Percentiles rank a stretch among this genome's conserved stretches.
Conservation (phyloP, 169 alveolate species). For the Eimeria falciformis region DNA sequence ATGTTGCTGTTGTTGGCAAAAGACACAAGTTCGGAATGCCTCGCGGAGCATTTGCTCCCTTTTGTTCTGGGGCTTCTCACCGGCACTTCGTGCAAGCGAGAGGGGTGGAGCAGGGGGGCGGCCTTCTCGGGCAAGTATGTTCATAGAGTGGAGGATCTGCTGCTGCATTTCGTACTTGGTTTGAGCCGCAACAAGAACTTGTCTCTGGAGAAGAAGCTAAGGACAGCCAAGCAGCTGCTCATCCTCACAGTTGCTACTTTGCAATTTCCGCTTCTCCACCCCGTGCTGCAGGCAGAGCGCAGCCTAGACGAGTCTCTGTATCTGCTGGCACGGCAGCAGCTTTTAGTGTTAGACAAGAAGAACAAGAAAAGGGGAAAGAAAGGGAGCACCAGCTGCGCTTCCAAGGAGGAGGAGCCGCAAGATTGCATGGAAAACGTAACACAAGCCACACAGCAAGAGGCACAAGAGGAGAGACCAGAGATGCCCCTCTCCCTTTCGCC, state of each 20-base stretch:
- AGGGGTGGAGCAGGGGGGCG: conserved; percentile 32
- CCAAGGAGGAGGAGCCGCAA: background rate
- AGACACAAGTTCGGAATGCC: conserved; percentile 26
- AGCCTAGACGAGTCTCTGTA: conserved; percentile 45
- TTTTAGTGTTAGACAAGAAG: conserved; percentile 39
- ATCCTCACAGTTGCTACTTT: conserved; percentile 63
- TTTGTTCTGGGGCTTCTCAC: conserved; percentile 58
- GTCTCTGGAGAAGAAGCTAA: conserved; percentile 12
- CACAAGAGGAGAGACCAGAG: background rate
- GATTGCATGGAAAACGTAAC: background rate
- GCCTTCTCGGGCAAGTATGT: conserved; percentile 64
- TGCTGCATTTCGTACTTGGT: conserved; percentile 65
- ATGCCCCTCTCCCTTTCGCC: conserved; percentile 1
- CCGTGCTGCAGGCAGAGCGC: conserved; percentile 58
- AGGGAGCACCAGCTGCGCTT: background rate
- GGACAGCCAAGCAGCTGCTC: conserved; percentile 66
- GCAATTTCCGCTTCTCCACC: conserved; percentile 72
- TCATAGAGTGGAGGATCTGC: conserved; percentile 62
- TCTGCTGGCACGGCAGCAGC: conserved; percentile 65
- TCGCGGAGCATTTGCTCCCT: conserved; percentile 28
- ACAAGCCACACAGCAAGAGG: background rate
- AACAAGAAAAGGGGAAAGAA: background rate
- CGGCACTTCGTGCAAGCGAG: conserved; percentile 48
- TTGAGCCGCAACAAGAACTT: conserved; percentile 35
- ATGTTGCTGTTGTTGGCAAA: conserved; percentile 53